Evolutionary conservation across 2,329 filamentous ascomycete species (phyloP), one percentile per base, ranked within the genome.

Genomic region (Mollisiaceae sp.): DNA sequence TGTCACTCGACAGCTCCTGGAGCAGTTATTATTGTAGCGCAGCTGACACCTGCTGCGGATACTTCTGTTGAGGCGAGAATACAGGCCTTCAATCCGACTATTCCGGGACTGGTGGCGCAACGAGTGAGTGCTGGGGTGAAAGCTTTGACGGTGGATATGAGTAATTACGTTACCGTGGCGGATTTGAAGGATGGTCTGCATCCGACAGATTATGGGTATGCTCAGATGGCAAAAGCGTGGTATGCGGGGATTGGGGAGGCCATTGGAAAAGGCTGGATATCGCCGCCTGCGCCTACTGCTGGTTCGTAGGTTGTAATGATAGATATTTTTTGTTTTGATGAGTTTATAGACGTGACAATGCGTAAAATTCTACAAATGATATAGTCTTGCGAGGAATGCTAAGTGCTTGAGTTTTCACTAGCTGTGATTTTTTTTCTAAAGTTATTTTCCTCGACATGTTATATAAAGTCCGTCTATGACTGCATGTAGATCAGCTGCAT

Each of bases 11-110:
- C 27, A 5, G n/a, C 18, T 50, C 6, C 18, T 24, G 75, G 77
- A 63, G 72, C 77, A 1, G 73, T 74, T 2, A 69, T 81, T 6
- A 62, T 81, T 5, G 76, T 80, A 18, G 78, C 78, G 5, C 71
- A 76, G 62, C 74, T 80, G 36, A 76, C 77, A 12, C 67, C 71
- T 14, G 18, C 54, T 9, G 36, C 36, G 6, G 60, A 61, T 14
- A 39, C 18, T 8, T 24, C 22, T 12, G 43, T 47, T 2, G 59
- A 65, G 20, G 56, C 61, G 6, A 52, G 54, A 5, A 52, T 66
- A 9, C 22, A 64, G n/a, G 15, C 32, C 1, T 72, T 65, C 59
- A 70, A 70, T 36, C 43, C 58, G 12, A 57, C 62, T 0, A 64
- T 72, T 36, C 58, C 64, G 4, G 55, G 52, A 15, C n/a, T 72